These are phyloP conservation scores for Castanospermum australe DNA, from an alignment of 306 rosid genomes.

Conservation along the genomic window DNA sequence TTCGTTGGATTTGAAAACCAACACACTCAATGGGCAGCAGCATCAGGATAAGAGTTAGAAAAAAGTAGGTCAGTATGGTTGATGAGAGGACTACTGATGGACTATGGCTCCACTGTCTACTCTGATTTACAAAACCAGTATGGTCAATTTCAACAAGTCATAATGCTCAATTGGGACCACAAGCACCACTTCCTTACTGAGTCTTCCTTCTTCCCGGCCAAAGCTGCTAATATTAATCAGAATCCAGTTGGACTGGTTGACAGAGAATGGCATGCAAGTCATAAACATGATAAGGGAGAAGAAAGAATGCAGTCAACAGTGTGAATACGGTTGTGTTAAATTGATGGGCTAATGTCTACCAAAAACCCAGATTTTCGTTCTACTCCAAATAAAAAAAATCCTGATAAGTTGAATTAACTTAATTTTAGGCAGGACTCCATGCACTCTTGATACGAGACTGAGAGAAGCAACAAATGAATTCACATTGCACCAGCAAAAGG, in stretches of 20 bases:
- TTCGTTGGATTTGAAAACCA: constrained; percentile 2
- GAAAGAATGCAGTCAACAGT: not conserved
- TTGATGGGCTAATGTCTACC: not conserved
- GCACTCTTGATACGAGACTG: not conserved
- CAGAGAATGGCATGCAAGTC: not conserved
- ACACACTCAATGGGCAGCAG: not conserved
- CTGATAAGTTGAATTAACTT: not conserved
- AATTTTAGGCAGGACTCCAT: not conserved
- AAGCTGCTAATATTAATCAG: constrained; percentile 8
- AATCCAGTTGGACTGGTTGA: not conserved
- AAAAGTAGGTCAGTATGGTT: constrained; percentile 12
- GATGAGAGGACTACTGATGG: constrained; percentile 7
- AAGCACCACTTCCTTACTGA: constrained; percentile 11
- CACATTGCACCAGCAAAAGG: not conserved
- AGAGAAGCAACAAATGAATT: not conserved
- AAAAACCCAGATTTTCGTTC: not conserved
- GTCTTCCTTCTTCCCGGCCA: not conserved
- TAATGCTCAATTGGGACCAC: constrained; percentile 28
- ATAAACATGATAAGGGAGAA: not conserved
- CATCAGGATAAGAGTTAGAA: constrained; percentile 18
- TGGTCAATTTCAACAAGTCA: constrained; percentile 18
- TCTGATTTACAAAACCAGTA: constrained; percentile 3
- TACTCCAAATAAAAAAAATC: not conserved
- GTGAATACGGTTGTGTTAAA: not conserved
- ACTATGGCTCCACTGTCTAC: not conserved